Evolutionary conservation across 139 green algal species (phyloP).

Genomic region (Protoeuglena noctilucae): DNA sequence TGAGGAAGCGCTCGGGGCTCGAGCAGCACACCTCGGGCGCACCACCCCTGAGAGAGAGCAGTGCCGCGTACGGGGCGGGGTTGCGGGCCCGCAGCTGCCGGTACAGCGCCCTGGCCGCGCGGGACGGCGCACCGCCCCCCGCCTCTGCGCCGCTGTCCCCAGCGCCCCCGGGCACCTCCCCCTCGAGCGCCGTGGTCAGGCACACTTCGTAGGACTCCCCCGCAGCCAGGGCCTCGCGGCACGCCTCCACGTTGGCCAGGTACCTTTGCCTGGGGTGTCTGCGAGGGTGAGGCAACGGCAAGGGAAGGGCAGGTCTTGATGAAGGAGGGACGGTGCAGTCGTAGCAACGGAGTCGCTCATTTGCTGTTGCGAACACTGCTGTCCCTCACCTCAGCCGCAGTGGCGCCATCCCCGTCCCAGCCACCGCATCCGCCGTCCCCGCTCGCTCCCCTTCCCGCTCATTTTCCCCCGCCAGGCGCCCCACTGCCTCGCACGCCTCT

Average conservation of each 20-base stretch:
- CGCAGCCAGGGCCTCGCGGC: constrained; percentile 43
- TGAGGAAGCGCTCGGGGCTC: constrained; percentile 91
- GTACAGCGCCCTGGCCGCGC: constrained; percentile 54
- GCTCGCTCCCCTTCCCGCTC: not conserved
- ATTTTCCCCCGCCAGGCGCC: not conserved
- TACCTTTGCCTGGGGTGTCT: too few species aligned
- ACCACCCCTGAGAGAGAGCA: constrained; percentile 40
- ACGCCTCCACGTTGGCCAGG: constrained; percentile 47
- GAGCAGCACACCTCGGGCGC: constrained; percentile 59
- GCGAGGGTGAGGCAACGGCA: too few species aligned
- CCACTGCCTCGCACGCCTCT: not conserved
- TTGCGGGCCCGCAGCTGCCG: constrained; percentile 60
- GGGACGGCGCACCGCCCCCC: too few species aligned
- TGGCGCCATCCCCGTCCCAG: not conserved
- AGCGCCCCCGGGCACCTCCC: not conserved
- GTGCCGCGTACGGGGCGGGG: constrained; percentile 85
- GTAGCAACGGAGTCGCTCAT: not conserved
- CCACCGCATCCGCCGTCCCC: constrained; percentile 13
- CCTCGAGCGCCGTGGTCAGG: constrained; percentile 59
- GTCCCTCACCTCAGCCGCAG: too few species aligned
- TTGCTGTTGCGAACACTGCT: constrained; percentile 5
- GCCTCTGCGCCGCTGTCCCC: too few species aligned
- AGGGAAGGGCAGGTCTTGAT: constrained; percentile 10
- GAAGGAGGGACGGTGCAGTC: not conserved
- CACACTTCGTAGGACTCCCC: constrained; percentile 96